phyloP scores from a whole-genome alignment of 192 early-diverging fungal species.

The Coemansia sp. region DNA sequence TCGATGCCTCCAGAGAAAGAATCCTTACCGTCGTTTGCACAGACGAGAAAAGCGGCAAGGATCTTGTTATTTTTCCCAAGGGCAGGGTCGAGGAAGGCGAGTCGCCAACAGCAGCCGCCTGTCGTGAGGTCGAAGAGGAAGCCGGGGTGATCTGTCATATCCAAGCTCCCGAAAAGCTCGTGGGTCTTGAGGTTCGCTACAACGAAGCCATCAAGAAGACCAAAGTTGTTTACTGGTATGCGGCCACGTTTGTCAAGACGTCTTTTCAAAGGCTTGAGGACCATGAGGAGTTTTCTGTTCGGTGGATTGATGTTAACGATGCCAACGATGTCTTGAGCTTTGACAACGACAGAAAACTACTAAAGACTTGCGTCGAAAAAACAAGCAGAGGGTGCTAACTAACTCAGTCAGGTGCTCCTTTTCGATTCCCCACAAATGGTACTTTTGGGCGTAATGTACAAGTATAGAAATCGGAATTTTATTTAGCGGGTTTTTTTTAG shows the following conservation, averaged over 20 bases:
- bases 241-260: constrained; percentile 18
- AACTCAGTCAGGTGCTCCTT: not conserved
- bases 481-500: not conserved
- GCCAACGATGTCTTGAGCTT: constrained; percentile 11
- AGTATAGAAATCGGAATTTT: not conserved
- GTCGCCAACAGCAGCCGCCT: constrained; percentile 20
- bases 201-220: constrained; percentile 10
- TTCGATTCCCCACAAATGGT: not conserved
- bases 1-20: constrained; percentile 9
- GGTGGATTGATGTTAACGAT: constrained; percentile 24
- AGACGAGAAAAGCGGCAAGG: constrained; percentile 1
- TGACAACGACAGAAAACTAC: constrained; percentile 21
- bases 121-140: constrained; percentile 43
- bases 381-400: not conserved
- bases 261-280: constrained; percentile 25
- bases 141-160: constrained; percentile 34
- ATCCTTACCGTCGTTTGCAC: constrained; percentile 23
- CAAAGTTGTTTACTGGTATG: constrained; percentile 51
- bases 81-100: constrained; percentile 36
- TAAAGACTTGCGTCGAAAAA: constrained; percentile 6
- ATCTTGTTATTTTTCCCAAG: constrained; percentile 35
- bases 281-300: constrained; percentile 16
- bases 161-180: constrained; percentile 12
- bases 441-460: not conserved
- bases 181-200: constrained; percentile 32